Evolutionary conservation across 2,329 filamentous ascomycete species (phyloP), one percentile per base, ranked within the genome.

Genomic region (Tolypocladium guangdongense): DNA sequence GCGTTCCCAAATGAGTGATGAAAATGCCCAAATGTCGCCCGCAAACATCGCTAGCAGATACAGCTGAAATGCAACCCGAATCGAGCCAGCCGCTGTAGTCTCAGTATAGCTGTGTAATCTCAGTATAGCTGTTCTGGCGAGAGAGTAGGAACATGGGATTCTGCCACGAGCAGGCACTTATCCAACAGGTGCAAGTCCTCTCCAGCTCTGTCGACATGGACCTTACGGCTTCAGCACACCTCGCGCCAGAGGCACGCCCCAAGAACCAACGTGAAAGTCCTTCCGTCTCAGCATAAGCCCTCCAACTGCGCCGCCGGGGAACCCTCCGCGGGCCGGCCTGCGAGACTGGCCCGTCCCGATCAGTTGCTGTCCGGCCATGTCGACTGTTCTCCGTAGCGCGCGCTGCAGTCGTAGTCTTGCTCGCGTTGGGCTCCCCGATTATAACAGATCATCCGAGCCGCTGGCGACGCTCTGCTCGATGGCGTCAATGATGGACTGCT

Each of bases 391-490:
- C 20, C 43, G 18, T 47, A 47, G 43, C 43, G 43, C 18, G 18
- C 32, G 43, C 24, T 24, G n/a, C 16, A 11, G 43, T 30, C 43
- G 7, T 30, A n/a, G 3, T 46, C 18, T n/a, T 32, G n/a, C 11
- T 24, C 47, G 8, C 20, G 22, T 24, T 18, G 49, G 4, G 37
- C 37, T 32, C 27, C 43, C 12, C 43, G 7, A 27, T 39, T 52
- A 59, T 54, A 78, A 62, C 55, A 95, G 74, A 67, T 93, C 88
- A 68, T 96, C 90, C 47, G 82, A 87, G 20, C 87, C 87, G 60
- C 82, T 84, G 24, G 84, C 83, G 33, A 87, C 84, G 63, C 90
- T 92, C 62, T 86, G 80, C 67, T 89, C 81, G 58, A 97, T 91
- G 18, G 88, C 89, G 56, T 77, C 74, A 45, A 83, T 68, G 18